Conservation (phyloP, 2,329 filamentous ascomycete species). For the Botryosphaeria agaves region DNA sequence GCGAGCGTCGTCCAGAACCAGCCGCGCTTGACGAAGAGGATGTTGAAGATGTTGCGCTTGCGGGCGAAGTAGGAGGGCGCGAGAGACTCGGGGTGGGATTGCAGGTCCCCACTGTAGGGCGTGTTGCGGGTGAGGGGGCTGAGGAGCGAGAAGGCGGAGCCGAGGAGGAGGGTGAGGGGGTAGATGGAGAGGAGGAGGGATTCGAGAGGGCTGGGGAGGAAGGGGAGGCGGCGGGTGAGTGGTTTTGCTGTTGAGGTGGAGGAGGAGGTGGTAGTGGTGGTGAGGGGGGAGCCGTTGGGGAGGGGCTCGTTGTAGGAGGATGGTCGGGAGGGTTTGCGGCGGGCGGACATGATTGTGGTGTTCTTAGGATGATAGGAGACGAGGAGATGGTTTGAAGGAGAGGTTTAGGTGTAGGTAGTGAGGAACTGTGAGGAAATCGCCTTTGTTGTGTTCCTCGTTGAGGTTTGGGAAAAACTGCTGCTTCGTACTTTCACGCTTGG, state of each 20-base stretch:
- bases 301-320: not conserved
- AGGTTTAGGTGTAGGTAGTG: too few relatives aligned
- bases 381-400: too few relatives aligned
- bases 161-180: slow-evolving; percentile 61
- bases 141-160: slow-evolving; percentile 62
- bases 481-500: too few relatives aligned
- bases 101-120: slow-evolving; percentile 42
- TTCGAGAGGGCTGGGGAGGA: slow-evolving; percentile 55
- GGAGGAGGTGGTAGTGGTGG: not conserved
- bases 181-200: slow-evolving; percentile 49
- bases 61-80: slow-evolving; percentile 80
- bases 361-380: too few relatives aligned
- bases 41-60: slow-evolving; percentile 85
- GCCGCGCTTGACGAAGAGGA: slow-evolving; percentile 84
- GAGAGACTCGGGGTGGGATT: slow-evolving; percentile 41
- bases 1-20: slow-evolving; percentile 81
- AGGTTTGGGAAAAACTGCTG: too few relatives aligned
- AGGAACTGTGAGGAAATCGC: too few relatives aligned
- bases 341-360: not conserved
- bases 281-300: not conserved
- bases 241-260: not conserved
- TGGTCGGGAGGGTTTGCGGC: not conserved
- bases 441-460: too few relatives aligned
- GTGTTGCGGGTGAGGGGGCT: slow-evolving; percentile 50
- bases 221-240: slow-evolving; percentile 26